Conservation (phyloP, 2,329 filamentous ascomycete species). For the Pseudogymnoascus sp. region DNA sequence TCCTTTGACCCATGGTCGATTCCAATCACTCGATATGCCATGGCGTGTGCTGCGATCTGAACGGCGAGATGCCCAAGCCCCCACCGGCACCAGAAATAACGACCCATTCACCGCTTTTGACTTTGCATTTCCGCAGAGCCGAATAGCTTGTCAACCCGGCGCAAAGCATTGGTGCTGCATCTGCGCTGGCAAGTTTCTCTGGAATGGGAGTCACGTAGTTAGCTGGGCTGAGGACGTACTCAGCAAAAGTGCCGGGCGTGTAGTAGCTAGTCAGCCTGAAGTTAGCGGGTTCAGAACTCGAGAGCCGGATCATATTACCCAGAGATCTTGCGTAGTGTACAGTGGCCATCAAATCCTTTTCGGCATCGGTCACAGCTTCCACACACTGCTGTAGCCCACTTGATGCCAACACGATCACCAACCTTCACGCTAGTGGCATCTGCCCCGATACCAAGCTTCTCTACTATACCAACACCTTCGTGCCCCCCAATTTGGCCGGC, state of each 20-base stretch:
- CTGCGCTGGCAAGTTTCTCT: constrained; percentile 49
- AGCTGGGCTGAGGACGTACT: constrained; percentile 57
- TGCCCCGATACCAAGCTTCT: constrained; percentile 56
- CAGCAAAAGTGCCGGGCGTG: constrained; percentile 64
- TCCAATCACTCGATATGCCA: constrained; percentile 58
- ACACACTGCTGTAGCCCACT: constrained; percentile 51
- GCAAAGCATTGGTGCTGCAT: constrained; percentile 61
- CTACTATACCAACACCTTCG: constrained; percentile 59
- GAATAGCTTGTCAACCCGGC: constrained; percentile 62
- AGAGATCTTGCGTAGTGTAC: constrained; percentile 53
- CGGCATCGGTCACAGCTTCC: constrained; percentile 45
- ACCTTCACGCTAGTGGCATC: constrained; percentile 51
- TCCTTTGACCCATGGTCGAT: constrained; percentile 59
- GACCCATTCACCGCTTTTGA: constrained; percentile 37
- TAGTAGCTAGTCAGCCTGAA: constrained; percentile 45
- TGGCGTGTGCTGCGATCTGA: constrained; percentile 53
- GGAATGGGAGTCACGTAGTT: constrained; percentile 66
- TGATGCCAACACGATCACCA: constrained; percentile 64
- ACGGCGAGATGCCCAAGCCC: constrained; percentile 58
- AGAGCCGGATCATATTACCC: constrained; percentile 23
- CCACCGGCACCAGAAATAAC: constrained; percentile 55
- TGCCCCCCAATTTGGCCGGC: constrained; percentile 59
- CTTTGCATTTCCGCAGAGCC: constrained; percentile 54
- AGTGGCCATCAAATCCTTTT: constrained; percentile 56
- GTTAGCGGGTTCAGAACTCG: neutral